Evolutionary conservation across 1,139 yeast genomes (phyloP).

Genomic region (Hansenula lynferdii): DNA sequence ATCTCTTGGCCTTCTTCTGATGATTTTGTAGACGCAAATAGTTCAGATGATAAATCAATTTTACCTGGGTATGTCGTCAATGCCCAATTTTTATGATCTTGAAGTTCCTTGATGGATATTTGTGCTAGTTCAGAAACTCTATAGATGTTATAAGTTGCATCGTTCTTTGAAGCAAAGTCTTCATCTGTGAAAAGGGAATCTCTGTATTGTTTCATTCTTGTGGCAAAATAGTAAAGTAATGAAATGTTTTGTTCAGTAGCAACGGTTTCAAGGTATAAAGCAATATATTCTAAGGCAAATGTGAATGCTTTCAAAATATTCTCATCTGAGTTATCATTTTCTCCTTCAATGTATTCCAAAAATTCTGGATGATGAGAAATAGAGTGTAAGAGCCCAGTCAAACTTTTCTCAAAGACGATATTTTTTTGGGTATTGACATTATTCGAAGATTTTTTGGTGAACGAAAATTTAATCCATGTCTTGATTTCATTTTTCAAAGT

Average conservation of each 20-base stretch:
- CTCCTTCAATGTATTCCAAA: constrained; percentile 34
- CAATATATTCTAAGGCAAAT: constrained; percentile 54
- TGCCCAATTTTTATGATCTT: constrained; percentile 61
- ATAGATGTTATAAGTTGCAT: constrained; percentile 41
- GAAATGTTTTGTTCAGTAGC: constrained; percentile 68
- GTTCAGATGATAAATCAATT: constrained; percentile 58
- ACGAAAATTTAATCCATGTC: constrained; percentile 72
- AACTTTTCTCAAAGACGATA: constrained; percentile 54
- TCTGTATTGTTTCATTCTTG: constrained; percentile 73
- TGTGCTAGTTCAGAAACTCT: constrained; percentile 72
- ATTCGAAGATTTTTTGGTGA: constrained; percentile 29
- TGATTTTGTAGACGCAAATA: constrained; percentile 50
- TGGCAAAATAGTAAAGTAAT: constrained; percentile 68
- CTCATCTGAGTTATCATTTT: constrained; percentile 17
- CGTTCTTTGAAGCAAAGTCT: constrained; percentile 30
- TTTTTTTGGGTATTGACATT: constrained; percentile 29
- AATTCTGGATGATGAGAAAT: constrained; percentile 76
- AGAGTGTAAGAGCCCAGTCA: constrained; percentile 64
- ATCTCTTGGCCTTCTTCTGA: constrained; percentile 30
- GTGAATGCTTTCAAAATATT: constrained; percentile 36
- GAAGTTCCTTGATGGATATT: constrained; percentile 52
- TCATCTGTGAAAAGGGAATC: constrained; percentile 45
- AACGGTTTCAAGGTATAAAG: constrained; percentile 56
- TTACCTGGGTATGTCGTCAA: constrained; percentile 82
- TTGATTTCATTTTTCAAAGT: constrained; percentile 44